Evolutionary conservation across 805 yeast species (phyloP), one percentile per base, ranked within the genome.

Genomic region (Metschnikowia matae): DNA sequence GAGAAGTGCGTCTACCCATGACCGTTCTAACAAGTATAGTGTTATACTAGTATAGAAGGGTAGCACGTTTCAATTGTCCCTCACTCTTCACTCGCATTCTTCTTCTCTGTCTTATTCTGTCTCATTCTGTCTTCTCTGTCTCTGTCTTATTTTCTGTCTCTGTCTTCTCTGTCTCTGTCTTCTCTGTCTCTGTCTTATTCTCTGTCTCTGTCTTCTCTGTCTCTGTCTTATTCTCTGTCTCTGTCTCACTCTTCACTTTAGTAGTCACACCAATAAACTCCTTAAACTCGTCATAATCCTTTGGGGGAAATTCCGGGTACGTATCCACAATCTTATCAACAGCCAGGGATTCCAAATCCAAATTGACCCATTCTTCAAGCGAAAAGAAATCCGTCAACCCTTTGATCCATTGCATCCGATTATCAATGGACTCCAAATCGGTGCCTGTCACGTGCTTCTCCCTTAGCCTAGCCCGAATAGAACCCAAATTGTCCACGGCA

Each of bases 401-500:
- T 44, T 79, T 82, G 64, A 86, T 83, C 86, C 91, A 83, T 17
- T 73, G 75, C 94, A 87, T 87, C 52, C 94, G 71, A 3, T 67
- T 66, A 48, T 82, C 81, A 40, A 85, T 81, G 37, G 72, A 70
- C 6, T 66, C 69, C n/a, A 71, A 67, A 50, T 77, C 82, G 13
- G 62, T 53, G 35, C 71, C 75, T 3, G 82, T 82, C 15, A 70
- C 59, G 40, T 75, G 70, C 37, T 65, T 58, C 23, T 62, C 68
- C 44, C 89, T 68, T 41, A 87, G 65, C 17, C 70, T 61, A 18
- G 73, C 67, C 45, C 94, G 67, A 35, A 87, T 66, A 41, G 70
- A 60, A 1, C 85, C 85, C 61, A 86, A 74, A 57, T 81, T 84
- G 20, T 71, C 78, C 29, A 86, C 80, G 0, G 89, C 88, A 21